phyloP scores from a whole-genome alignment of 1,139 yeast species.

The Sugiyamaella paludigena region DNA sequence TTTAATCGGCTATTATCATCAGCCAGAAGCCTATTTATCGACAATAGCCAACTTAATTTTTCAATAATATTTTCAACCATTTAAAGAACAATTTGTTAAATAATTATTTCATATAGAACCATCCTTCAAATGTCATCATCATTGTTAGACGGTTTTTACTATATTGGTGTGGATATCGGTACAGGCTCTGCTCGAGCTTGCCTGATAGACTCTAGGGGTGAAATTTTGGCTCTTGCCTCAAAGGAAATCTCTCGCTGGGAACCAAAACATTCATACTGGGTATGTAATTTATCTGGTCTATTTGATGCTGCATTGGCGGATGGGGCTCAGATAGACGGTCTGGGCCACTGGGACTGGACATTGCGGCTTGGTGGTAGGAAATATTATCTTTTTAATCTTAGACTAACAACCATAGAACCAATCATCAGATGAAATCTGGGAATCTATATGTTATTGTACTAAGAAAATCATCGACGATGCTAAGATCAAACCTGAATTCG shows the following conservation, averaged over 20 bases:
- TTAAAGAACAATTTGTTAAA: no score
- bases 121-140: not conserved
- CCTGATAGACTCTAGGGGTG: slow-evolving; percentile 77
- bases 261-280: slow-evolving; percentile 50
- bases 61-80: no score
- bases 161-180: slow-evolving; percentile 95
- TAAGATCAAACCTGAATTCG: slow-evolving; percentile 61
- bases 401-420: slow-evolving; percentile 49
- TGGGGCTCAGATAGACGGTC: slow-evolving; percentile 37
- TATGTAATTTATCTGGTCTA: slow-evolving; percentile 5
- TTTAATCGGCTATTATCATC: no score
- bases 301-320: not conserved
- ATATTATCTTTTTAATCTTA: no score
- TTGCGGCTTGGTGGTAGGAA: no score
- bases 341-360: no score
- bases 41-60: no score
- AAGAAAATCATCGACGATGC: slow-evolving; percentile 69
- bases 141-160: slow-evolving; percentile 40
- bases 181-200: slow-evolving; percentile 98
- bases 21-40: no score
- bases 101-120: no score
- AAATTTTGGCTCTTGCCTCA: slow-evolving; percentile 76
- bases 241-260: slow-evolving; percentile 66
- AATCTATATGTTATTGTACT: slow-evolving; percentile 79
- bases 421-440: slow-evolving; percentile 92